phyloP scores from a whole-genome alignment of 371 early-diverging fungal genomes.

The Mycotypha africana region DNA sequence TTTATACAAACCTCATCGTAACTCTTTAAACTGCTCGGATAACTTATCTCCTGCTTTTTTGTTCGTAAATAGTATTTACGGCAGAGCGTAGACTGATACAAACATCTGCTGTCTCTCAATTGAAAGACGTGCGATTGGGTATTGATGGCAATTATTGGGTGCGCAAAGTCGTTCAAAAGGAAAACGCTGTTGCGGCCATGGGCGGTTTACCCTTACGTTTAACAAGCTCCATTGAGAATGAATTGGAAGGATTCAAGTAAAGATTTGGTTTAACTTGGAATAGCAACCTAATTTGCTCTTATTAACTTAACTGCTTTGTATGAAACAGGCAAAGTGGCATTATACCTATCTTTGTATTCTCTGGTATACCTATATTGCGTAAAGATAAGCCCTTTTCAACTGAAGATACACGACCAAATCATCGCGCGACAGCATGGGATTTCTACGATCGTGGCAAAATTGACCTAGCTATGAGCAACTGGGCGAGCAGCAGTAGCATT shows the following conservation, averaged over 20 bases:
- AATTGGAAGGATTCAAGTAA: constrained; percentile 61
- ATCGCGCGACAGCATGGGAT: constrained; percentile 71
- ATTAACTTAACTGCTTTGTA: too few relatives aligned
- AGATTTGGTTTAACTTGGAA: too few relatives aligned
- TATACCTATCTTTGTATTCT: constrained; percentile 76
- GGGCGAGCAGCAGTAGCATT: constrained; percentile 50
- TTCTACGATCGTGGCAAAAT: constrained; percentile 57
- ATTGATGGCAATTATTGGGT: constrained; percentile 81
- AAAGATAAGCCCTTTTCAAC: constrained; percentile 66
- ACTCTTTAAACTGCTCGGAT: background rate
- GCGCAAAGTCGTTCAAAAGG: constrained; percentile 55
- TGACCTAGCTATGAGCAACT: constrained; percentile 55
- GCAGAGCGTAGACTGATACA: constrained; percentile 59
- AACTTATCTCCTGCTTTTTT: background rate
- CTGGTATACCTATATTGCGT: constrained; percentile 65
- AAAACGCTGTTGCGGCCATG: constrained; percentile 60
- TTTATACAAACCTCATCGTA: background rate
- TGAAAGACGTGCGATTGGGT: constrained; percentile 65
- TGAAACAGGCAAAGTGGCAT: constrained; percentile 57
- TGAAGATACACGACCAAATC: constrained; percentile 59
- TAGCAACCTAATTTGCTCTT: background rate
- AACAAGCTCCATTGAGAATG: constrained; percentile 56
- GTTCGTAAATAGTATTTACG: constrained; percentile 42
- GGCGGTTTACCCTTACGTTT: constrained; percentile 67
- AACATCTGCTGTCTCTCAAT: constrained; percentile 50